Evolutionary conservation across 768 basidiomycete species (phyloP), one percentile per base, ranked within the genome.

Genomic region (Naganishia randhawae): DNA sequence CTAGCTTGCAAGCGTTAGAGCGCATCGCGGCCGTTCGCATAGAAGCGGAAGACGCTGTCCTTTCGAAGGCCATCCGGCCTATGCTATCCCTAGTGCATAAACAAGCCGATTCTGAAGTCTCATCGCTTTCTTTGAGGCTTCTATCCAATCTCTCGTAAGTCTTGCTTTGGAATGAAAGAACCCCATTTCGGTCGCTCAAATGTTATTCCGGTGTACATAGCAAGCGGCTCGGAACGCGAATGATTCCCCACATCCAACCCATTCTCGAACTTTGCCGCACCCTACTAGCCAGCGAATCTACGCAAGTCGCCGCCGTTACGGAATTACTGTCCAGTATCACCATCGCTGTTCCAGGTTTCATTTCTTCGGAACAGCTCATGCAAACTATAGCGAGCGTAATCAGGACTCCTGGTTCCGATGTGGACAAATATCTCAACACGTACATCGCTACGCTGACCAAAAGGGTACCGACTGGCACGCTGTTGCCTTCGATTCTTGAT

Each of bases 181-280:
- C 37, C 37, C 62, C 67, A 69, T 53, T 41, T 19, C 19, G 45
- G 6, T 64, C 19, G 5, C 57, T 25, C 7, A 39, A 22, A 27
- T 31, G 16, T 51, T 8, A 2, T 9, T 33, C 45, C 25, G 2
- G 69, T 50, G 22, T 51, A 39, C 51, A 17, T 73, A 95, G 92
- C 22, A 77, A 83, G 22, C 86, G 88, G 52, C 84, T 97, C 25
- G 92, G 91, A 0, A 91, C 94, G 13, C 87, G 95, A 0, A 83
- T 92, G 57, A 92, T 99, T 57, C 92, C 95, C 5, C 84, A 86
- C 79, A 88, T 96, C 80, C 86, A 86, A 63, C 84, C 86, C 16
- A 85, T 94, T 52, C 84, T 89, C 17, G 79, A 85, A 5, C 83
- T 70, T 5, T 66, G 65, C 45, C 42, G 42, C 37, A 45, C 41